Percentiles rank a stretch among this genome's conserved stretches.
Evolutionary conservation across 1,139 yeast genomes (phyloP).

Genomic region (Blastobotrys arbuscula): DNA sequence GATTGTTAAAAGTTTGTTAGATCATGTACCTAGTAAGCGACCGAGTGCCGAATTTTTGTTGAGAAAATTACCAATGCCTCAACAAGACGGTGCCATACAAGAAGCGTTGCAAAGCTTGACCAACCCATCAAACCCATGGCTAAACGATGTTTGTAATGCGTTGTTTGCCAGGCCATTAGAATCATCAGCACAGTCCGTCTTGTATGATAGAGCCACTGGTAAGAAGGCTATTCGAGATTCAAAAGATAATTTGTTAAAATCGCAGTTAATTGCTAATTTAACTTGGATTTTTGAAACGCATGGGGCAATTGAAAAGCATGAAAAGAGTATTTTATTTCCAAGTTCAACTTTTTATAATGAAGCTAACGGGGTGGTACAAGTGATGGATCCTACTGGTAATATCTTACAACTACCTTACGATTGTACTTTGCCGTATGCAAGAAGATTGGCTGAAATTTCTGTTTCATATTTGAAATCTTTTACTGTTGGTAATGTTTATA

Average conservation of each 20-base stretch:
- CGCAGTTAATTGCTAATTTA: constrained; percentile 49
- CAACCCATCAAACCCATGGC: constrained; percentile 84
- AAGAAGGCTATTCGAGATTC: constrained; percentile 10
- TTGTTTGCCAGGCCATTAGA: constrained; percentile 78
- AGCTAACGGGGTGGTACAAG: constrained; percentile 59
- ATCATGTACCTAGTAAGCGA: constrained; percentile 70
- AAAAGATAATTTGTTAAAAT: constrained; percentile 30
- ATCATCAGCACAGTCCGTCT: constrained; percentile 63
- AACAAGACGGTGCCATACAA: constrained; percentile 81
- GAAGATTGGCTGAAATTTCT: constrained; percentile 62
- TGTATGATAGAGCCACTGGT: constrained; percentile 53
- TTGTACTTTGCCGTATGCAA: constrained; percentile 80
- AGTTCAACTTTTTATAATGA: constrained; percentile 66
- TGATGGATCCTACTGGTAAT: constrained; percentile 79
- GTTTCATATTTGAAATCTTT: constrained; percentile 53
- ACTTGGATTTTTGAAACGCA: constrained; percentile 62
- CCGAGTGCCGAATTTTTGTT: constrained; percentile 75
- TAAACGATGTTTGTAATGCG: constrained; percentile 81
- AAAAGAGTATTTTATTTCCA: constrained; percentile 65
- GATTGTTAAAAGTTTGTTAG: constrained; percentile 58
- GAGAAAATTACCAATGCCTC: constrained; percentile 74
- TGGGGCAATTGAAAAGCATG: constrained; percentile 74
- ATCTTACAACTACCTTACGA: constrained; percentile 87
- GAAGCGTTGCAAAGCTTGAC: constrained; percentile 74
- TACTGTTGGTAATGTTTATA: constrained; percentile 74